phyloP scores from a whole-genome alignment of 176 grass and related monocot genomes.

The Rhynchospora breviuscula region DNA sequence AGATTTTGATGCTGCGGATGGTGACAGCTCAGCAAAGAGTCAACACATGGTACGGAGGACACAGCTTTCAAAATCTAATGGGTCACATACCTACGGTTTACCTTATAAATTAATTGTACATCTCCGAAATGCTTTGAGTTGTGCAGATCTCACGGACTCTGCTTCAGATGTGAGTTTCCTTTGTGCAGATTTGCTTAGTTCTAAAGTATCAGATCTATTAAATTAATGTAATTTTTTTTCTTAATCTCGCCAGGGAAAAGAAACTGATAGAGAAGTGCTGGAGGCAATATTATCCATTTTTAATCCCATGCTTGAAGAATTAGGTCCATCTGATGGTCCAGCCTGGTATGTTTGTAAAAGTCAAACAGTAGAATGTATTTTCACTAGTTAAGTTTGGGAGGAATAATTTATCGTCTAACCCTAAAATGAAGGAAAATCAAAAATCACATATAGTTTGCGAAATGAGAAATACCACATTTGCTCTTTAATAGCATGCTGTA shows the following conservation, averaged over 20 bases:
- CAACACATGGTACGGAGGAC: constrained; percentile 78
- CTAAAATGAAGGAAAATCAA: background rate
- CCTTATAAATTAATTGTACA: constrained; percentile 56
- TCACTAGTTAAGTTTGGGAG: background rate
- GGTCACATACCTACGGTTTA: constrained; percentile 46
- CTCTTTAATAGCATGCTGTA: background rate
- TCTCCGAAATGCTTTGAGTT: constrained; percentile 53
- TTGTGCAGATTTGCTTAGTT: background rate
- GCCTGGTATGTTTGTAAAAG: constrained; percentile 30
- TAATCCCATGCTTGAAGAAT: constrained; percentile 70
- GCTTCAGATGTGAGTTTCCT: constrained; percentile 27
- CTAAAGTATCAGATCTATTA: background rate
- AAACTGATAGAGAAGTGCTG: constrained; percentile 61
- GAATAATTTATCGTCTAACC: background rate
- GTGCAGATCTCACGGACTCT: constrained; percentile 27
- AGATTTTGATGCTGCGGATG: constrained; percentile 67
- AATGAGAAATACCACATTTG: background rate
- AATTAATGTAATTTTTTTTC: background rate
- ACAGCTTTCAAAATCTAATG: constrained; percentile 50
- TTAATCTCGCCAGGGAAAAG: constrained; percentile 29
- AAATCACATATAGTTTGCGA: background rate
- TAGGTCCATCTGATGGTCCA: constrained; percentile 32
- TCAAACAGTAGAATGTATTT: background rate
- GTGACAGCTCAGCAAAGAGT: constrained; percentile 15
- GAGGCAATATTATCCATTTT: constrained; percentile 76